A percentile compares a stretch with the other conserved stretches of the same genome.
Conservation (phyloP, 768 basidiomycete genomes). For the Amanita exitialis region DNA sequence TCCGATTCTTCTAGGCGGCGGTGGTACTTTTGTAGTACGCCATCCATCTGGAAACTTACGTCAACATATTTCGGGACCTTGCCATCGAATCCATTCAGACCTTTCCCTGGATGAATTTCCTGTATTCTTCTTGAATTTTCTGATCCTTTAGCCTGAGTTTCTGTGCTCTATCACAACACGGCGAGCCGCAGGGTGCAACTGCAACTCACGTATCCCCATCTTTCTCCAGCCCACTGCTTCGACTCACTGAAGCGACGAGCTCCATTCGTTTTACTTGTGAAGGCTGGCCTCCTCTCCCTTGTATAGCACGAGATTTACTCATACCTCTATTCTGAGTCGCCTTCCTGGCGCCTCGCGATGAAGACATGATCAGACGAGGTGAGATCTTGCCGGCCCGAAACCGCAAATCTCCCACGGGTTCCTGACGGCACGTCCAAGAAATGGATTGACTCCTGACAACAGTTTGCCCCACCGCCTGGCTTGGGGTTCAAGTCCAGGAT, state of each 20-base stretch:
- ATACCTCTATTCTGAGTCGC: neutral
- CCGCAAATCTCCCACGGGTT: neutral
- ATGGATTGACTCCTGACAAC: neutral
- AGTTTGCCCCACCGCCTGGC: neutral
- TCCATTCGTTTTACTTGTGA: slow-evolving; percentile 38
- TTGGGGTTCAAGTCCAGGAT: neutral
- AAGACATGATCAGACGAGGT: neutral
- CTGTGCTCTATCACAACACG: slow-evolving; percentile 23
- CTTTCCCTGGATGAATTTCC: slow-evolving; percentile 54
- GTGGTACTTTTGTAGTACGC: slow-evolving; percentile 32
- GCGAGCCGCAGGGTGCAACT: slow-evolving; percentile 3
- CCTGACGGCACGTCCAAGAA: neutral
- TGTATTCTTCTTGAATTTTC: slow-evolving; percentile 57
- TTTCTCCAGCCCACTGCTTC: slow-evolving; percentile 66
- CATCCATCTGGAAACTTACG: slow-evolving; percentile 31
- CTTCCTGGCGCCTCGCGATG: neutral
- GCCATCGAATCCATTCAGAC: slow-evolving; percentile 21
- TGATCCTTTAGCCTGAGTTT: slow-evolving; percentile 46
- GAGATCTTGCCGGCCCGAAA: too few relatives aligned
- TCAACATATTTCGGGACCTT: neutral
- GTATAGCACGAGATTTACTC: neutral
- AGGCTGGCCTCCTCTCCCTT: neutral
- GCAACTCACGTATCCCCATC: slow-evolving; percentile 64
- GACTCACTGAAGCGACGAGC: slow-evolving; percentile 60
- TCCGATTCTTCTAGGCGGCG: slow-evolving; percentile 21